Percentiles rank a stretch among this genome's conserved stretches.
These are phyloP conservation scores for Pseudoneurospora amorphoporcata DNA, from an alignment of 495 filamentous ascomycete genomes.

Conservation along the genomic window DNA sequence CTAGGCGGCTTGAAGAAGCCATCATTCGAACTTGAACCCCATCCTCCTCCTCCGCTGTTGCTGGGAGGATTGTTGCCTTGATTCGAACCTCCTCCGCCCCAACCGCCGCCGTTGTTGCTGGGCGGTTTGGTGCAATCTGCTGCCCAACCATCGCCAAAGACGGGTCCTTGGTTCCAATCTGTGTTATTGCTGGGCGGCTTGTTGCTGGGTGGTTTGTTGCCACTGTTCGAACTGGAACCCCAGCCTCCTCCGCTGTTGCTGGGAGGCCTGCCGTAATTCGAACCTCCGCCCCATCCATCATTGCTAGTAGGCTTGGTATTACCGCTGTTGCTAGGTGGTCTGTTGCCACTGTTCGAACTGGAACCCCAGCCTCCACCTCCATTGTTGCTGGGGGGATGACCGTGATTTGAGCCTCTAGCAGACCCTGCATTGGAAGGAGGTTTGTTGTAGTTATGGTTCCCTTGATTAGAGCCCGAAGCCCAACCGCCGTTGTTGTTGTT, in stretches of 20 bases:
- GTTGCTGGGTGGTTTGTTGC: not conserved
- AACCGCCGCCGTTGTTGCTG: too few relatives aligned
- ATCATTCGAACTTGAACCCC: not conserved
- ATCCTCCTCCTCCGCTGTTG: not conserved
- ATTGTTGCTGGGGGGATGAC: too few relatives aligned
- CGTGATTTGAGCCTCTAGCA: not conserved
- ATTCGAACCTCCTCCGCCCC: too few relatives aligned
- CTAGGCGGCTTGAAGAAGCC: not conserved
- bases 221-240: not conserved
- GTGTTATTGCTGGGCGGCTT: too few relatives aligned
- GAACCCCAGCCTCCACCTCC: not conserved
- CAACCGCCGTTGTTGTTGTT: not conserved
- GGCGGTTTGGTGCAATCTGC: not conserved
- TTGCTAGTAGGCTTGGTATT: not conserved
- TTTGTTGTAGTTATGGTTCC: not conserved
- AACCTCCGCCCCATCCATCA: not conserved
- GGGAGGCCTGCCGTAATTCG: not conserved
- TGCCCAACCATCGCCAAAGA: not conserved
- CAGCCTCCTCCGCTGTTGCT: not conserved
- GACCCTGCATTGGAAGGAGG: not conserved
- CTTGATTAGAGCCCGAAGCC: not conserved
- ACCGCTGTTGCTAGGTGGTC: too few relatives aligned
- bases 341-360: not conserved
- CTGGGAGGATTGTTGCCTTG: not conserved
- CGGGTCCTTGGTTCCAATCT: slow-evolving; percentile 1